phyloP scores from a whole-genome alignment of 352 stramenopile species.

The Globisporangium emineosum region DNA sequence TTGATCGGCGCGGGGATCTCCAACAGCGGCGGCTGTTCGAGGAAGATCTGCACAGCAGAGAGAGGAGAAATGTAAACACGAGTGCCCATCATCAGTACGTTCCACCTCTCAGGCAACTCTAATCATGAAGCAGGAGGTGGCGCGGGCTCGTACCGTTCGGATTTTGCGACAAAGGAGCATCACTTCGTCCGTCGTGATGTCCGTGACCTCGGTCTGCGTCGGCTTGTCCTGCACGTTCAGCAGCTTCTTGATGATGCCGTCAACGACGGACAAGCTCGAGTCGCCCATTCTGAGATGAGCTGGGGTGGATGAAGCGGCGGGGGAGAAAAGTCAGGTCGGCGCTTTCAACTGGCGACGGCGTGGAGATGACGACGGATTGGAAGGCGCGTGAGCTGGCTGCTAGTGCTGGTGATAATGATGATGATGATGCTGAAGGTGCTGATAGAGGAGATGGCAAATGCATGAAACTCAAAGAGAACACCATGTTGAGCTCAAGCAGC shows the following conservation, averaged over 20 bases:
- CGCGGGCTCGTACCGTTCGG: slow-evolving; percentile 47
- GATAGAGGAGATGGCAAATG: no score
- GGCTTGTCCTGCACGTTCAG: slow-evolving; percentile 57
- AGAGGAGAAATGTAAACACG: background rate
- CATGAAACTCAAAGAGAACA: slow-evolving; percentile 1
- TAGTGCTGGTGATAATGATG: background rate
- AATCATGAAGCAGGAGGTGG: background rate
- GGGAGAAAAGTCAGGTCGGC: background rate
- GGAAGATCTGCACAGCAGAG: slow-evolving; percentile 39
- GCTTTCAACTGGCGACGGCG: background rate
- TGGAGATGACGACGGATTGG: background rate
- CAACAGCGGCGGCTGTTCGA: slow-evolving; percentile 91
- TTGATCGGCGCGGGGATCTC: slow-evolving; percentile 94
- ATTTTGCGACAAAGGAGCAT: slow-evolving; percentile 75
- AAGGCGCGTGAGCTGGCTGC: no score
- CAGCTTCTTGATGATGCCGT: slow-evolving; percentile 64
- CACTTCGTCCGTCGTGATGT: slow-evolving; percentile 77
- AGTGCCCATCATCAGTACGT: background rate
- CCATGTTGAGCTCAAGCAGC: no score
- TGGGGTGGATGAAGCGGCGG: no score
- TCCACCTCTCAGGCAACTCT: background rate
- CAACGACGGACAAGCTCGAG: slow-evolving; percentile 46
- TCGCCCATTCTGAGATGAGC: slow-evolving; percentile 55
- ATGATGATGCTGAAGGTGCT: no score
- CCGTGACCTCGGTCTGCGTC: slow-evolving; percentile 56